Evolutionary conservation across 1,139 yeast genomes (phyloP), one percentile per base, ranked within the genome.

Genomic region (Hemisphaericaspora subhashii): DNA sequence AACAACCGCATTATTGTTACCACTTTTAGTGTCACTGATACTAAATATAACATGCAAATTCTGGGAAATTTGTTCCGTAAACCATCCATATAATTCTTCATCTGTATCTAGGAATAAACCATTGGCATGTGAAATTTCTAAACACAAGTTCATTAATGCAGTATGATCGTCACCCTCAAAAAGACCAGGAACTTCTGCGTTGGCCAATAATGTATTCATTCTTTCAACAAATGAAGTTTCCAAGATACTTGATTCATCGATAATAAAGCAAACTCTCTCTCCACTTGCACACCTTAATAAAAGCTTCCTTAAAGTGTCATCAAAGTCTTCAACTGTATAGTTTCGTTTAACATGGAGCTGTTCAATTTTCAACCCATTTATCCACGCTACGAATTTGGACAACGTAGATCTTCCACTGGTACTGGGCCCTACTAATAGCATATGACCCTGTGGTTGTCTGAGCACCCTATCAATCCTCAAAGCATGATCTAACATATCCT

Each of bases 141-240:
- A 62, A 46, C 95, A 83, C 2, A 74, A 54, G 2, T 64, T 64
- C 70, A 86, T 68, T 37, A 89, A 61, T 3, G 70, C 48, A 0
- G 67, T 64, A 38, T 66, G 74, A 11, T 86, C 90, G 10, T 87
- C 95, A 0, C 82, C 92, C 47, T 81, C 88, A 58, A 87, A 92
- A 15, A 92, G 65, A 2, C 96, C 97, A 1, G 97, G 97, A 17
- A 89, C 77, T 51, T 90, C 97, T 0, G 96, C 87, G 57, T 90
- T 92, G 0, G 98, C 97, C 26, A 92, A 68, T 21, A 92, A 65
- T 0, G 95, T 87, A 52, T 92, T 92, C 95, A 92, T 88, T 44
- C 96, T 69, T 59, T 92, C 98, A 24, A 92, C 64, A 53, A 90
- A 90, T 0, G 95, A 72, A 0, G 95, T 72, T 35, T 86, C 94